Base-by-base conservation (phyloP, 2,329 filamentous ascomycete genomes). In the Dothiorella sarmentorum region DNA sequence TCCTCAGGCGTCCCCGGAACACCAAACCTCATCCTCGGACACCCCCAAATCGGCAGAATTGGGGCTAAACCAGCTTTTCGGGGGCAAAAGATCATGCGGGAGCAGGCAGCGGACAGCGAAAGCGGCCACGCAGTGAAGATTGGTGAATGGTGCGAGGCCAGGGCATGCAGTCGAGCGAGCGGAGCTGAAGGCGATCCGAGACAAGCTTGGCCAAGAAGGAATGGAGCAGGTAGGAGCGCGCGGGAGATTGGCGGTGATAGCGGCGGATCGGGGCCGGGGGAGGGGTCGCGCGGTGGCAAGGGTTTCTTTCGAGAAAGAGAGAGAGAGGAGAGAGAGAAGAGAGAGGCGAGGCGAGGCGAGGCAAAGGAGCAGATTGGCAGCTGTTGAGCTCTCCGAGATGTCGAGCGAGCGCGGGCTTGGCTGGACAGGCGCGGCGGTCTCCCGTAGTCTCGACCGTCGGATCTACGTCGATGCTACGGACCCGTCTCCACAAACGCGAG, bases 1-100 rank as follows among this genome's bases (percentile, higher is more conserved):
- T 69, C 66, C 53, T 62, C 62, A 61, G 65, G 68, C 31, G 63
- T 60, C 49, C 62, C 61, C 58, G 62, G 61, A 52, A 64, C 65
- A 58, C 64, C 60, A 61, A 67, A 65, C 62, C 63, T 67, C 71
- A 72, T 72, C 45, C 57, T 59, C 57, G 29, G 29, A 53, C 47
- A 43, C 22, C 49, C 11, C 49, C 49, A 53, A 35, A 40, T 17
- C 22, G 33, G 49, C 35, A 40, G 35, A 10, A 40, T 17, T 17
- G 24, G 20, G 18, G 17, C 35, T 40, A 42, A 7, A 29, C 49
- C 49, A 26, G 24, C 13, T n/a, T 18, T 10, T 22, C 35, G 29
- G 20, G 33, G 20, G 35, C 49, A 26, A 22, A 13, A 38, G 11
- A 22, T 22, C 49, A 38, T 20, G 3, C 3, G 9, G 47, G 20